Evolutionary conservation across 2,329 filamentous ascomycete species (phyloP).

Genomic region (Nakataea oryzae): DNA sequence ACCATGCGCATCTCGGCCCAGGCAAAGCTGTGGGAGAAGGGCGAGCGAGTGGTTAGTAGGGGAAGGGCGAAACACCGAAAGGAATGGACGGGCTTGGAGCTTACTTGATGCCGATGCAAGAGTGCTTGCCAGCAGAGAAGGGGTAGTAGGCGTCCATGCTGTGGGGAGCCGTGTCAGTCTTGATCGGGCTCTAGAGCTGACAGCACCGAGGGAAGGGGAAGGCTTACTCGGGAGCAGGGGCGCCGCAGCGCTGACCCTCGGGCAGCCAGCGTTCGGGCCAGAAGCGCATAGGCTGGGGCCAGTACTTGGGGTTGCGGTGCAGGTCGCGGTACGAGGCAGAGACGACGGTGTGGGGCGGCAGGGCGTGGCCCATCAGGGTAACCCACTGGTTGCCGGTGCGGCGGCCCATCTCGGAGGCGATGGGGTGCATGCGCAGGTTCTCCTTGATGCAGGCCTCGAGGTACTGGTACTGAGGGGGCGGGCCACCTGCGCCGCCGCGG

Average conservation of each 20-base stretch:
- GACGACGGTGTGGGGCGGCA: not conserved
- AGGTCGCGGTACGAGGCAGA: constrained; percentile 1
- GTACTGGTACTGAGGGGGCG: not conserved
- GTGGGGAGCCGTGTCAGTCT: not conserved
- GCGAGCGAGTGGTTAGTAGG: not conserved
- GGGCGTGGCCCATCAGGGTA: not conserved
- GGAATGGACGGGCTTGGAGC: not conserved
- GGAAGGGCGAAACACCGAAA: no score
- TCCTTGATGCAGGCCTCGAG: constrained; percentile 5
- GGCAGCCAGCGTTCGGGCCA: not conserved
- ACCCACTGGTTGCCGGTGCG: not conserved
- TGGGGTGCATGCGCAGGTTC: constrained; percentile 3
- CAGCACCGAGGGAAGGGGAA: not conserved
- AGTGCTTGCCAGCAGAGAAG: constrained; percentile 12
- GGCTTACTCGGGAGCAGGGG: not conserved
- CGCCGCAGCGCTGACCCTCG: not conserved
- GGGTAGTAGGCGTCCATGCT: constrained; percentile 1
- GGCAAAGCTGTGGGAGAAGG: constrained; percentile 8
- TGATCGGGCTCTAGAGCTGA: not conserved
- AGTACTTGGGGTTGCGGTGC: constrained; percentile 1
- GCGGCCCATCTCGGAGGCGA: not conserved
- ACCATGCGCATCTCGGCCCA: constrained; percentile 16
- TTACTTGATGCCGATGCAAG: constrained; percentile 15
- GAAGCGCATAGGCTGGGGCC: not conserved
- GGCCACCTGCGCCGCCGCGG: not conserved